Evolutionary conservation across 257 asterid genomes (phyloP).

Genomic region (Nicotiana benthamiana): DNA sequence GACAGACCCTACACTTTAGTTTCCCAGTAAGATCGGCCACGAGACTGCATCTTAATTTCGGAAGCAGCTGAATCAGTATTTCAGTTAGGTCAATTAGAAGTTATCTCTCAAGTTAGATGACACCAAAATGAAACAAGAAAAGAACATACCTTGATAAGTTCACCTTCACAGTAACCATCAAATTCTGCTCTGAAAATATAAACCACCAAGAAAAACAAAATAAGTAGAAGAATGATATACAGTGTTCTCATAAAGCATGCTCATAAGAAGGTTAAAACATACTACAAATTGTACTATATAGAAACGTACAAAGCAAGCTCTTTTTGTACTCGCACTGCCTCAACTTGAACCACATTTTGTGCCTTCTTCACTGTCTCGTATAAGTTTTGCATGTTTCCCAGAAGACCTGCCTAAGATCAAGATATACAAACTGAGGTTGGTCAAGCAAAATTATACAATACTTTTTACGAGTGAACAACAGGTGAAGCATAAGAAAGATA

Average conservation of each 20-base stretch:
- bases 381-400: slow-evolving; percentile 95
- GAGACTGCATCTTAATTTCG: no score
- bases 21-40: no score
- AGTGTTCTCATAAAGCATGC: neutral
- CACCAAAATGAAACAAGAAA: neutral
- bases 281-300: neutral
- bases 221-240: neutral
- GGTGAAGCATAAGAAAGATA: neutral
- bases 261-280: neutral
- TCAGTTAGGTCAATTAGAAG: neutral
- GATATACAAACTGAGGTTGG: slow-evolving; percentile 4
- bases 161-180: slow-evolving; percentile 92
- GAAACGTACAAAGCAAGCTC: slow-evolving; percentile 81
- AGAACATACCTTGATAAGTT: slow-evolving; percentile 69
- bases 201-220: slow-evolving; percentile 5
- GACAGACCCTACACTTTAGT: neutral
- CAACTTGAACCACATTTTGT: slow-evolving; percentile 97
- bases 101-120: neutral
- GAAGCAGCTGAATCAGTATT: neutral
- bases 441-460: neutral
- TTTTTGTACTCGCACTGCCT: slow-evolving; percentile 90
- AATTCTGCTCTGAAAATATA: slow-evolving; percentile 74
- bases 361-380: slow-evolving; percentile 97
- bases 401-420: slow-evolving; percentile 70
- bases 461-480: neutral